Conservation (phyloP, 495 filamentous ascomycete species). For the Aspergillus biplanus region DNA sequence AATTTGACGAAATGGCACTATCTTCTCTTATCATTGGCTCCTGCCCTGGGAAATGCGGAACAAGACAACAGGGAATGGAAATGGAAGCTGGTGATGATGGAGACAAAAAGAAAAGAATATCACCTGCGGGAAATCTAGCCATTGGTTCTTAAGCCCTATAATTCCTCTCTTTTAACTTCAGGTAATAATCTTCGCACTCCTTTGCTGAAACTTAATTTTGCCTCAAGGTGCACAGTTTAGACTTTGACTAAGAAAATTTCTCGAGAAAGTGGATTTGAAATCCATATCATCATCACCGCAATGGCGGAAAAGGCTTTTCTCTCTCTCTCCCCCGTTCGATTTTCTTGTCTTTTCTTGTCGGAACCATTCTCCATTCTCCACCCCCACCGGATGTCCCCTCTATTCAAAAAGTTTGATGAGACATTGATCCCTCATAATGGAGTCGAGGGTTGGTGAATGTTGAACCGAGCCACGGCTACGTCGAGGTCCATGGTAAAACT, state of each 20-base stretch:
- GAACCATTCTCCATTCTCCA: neutral
- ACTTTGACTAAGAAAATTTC: conserved; percentile 4
- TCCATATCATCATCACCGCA: neutral
- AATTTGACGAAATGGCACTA: conserved; percentile 2
- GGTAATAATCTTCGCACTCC: conserved; percentile 1
- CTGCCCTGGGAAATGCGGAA: neutral
- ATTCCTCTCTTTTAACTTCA: neutral
- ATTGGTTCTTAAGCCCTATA: conserved; percentile 5
- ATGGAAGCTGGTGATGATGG: neutral
- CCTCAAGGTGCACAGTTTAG: conserved; percentile 1
- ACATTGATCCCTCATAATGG: neutral
- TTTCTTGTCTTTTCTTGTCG: neutral
- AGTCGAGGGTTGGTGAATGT: neutral
- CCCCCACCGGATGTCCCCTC: neutral
- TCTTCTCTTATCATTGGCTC: conserved; percentile 1
- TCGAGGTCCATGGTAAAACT: neutral
- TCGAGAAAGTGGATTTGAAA: neutral
- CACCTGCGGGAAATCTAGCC: neutral
- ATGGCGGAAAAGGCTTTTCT: too few relatives aligned
- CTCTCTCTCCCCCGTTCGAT: too few relatives aligned
- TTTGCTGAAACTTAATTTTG: neutral
- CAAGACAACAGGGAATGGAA: conserved; percentile 1
- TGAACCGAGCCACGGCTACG: conserved; percentile 2
- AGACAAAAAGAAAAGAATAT: neutral
- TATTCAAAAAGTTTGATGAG: neutral